Conservation (phyloP, 176 grass and related monocot species). For the Canna indica region DNA sequence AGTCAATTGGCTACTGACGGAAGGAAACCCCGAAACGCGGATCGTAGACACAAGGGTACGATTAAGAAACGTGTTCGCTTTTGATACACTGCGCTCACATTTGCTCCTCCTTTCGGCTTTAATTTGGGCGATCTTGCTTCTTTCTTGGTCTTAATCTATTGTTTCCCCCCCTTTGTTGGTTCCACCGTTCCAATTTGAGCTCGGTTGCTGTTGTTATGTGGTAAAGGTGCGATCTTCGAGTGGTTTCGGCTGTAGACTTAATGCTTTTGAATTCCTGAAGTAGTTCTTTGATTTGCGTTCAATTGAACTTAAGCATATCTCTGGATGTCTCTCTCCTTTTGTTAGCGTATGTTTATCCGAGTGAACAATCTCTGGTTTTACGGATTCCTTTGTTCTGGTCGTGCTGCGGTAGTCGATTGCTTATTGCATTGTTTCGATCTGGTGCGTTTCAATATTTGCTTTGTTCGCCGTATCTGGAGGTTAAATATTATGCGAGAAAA, state of each 20-base stretch:
- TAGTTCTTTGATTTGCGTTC: too few species aligned
- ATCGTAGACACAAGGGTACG: background rate
- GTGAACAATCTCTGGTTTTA: background rate
- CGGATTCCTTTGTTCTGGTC: background rate
- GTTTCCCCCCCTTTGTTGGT: background rate
- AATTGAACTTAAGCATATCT: background rate
- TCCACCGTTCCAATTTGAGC: background rate
- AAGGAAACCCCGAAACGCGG: background rate
- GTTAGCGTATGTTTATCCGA: background rate
- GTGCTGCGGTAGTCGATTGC: background rate
- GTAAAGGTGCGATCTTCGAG: background rate
- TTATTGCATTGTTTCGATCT: background rate
- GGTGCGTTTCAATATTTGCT: background rate
- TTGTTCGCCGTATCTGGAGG: background rate
- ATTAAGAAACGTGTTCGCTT: background rate
- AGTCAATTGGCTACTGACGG: background rate
- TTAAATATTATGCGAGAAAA: background rate
- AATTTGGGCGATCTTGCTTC: background rate
- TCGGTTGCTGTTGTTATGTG: background rate
- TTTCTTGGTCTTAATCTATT: background rate
- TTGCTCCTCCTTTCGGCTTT: background rate
- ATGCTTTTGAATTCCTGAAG: background rate
- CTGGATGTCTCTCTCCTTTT: background rate
- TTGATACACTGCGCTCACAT: background rate
- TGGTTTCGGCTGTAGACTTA: background rate